Evolutionary conservation across 768 basidiomycete species (phyloP), one percentile per base, ranked within the genome.

Genomic region (Kwoniella mangroviensis): DNA sequence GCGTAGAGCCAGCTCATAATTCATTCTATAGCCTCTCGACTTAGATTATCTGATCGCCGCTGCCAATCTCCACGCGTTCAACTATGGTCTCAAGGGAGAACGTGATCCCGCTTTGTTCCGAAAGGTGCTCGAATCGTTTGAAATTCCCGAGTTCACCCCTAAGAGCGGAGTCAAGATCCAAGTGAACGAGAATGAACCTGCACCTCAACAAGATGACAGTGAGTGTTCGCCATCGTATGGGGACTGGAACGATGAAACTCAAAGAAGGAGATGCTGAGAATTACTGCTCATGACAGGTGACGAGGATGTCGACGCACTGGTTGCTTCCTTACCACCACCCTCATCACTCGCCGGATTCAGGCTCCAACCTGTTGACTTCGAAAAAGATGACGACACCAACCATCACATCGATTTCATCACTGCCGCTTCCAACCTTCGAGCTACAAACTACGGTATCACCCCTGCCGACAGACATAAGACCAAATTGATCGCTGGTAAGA

Each of bases 371-470:
- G 96, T 95, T 60, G 94, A 97, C 78, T 99, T 99, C 74, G 97
- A 99, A 86, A 99, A 99, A 85, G 97, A 99, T 79, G 96, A 98
- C 77, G 97, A 99, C 81, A 88, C 91, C 61, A 99, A 99, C 84
- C 89, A 92, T 84, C 97, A 99, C 84, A 98, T 99, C 81, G 97
- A 96, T 84, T 98, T 98, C 85, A 96, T 99, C 84, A 98, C 95
- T 43, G 92, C 97, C 9, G 92, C 96, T 7, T 97, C 94, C 60
- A 98, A 99, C 85, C 87, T 98, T 64, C 92, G 97, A 43, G 97
- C 97, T 6, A 88, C 89, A 85, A 98, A 98, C 85, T 99, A 99
- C 84, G 90, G 86, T 69, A 98, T 99, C 79, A 87, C 88, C 59
- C 85, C 87, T 21, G 93, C 95, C 15, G 93, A 95, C 84, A 88